Base-by-base conservation (phyloP, 306 rosid species). In the Amphicarpaea edgeworthii region DNA sequence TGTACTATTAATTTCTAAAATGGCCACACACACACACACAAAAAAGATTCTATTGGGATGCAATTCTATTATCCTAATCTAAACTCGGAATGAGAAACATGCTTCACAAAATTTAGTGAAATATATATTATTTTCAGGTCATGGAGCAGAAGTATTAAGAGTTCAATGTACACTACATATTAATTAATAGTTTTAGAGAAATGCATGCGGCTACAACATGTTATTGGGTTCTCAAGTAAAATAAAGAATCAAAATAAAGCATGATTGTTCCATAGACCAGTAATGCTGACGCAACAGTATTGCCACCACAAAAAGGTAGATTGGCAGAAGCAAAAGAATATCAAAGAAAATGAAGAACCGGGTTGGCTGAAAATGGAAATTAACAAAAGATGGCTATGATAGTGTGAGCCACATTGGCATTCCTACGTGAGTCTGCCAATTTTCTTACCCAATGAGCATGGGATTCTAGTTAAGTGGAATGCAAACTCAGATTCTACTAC, bases 401-500 rank as follows among this genome's bases (percentile, higher is more conserved):
- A 75, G 66, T 41, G 77, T 68, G 53, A 68, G 23, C 74, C 81
- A 70, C 81, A 70, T 42, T 41, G 69, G 79, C 51, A 65, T 64
- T 46, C 73, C 57, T 64, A 55, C 37, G 70, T 82, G 61, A 70
- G 55, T 47, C 60, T 62, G 77, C 79, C 78, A 61, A 76, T 75
- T 78, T 81, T 82, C 68, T 77, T 64, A 37, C 34, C 79, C 65
- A 70, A 81, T 67, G 81, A 77, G 87, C 82, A 73, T 80, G 75
- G 42, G 85, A 86, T 84, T 77, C 85, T 69, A 37, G 43, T 37
- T 26, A 45, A 86, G 93, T 91, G 97, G 97, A 87, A 84, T 81
- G 87, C 92, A 83, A 68, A 86, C 90, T 91, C 93, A 81, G 82
- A 90, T 86, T 82, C 93, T 34, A 88, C 88, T 73, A 70, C 54